Percentiles rank a stretch among this genome's conserved stretches.
These are phyloP conservation scores for Echites panduratus DNA, from an alignment of 257 asterid species.

Conservation along the genomic window DNA sequence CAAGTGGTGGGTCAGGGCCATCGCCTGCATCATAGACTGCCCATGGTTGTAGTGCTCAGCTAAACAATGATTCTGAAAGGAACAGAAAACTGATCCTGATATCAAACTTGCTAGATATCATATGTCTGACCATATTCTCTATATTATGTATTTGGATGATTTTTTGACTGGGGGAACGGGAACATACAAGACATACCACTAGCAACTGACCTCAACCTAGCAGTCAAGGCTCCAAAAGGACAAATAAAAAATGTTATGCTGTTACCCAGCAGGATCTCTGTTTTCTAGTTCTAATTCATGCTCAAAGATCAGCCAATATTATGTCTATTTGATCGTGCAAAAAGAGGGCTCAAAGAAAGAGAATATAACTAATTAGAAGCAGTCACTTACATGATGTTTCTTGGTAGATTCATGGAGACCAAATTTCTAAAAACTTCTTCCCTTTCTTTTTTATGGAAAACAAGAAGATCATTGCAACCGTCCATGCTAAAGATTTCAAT, in stretches of 20 bases:
- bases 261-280: neutral
- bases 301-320: neutral
- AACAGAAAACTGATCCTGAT: neutral
- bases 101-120: neutral
- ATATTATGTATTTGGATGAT: neutral
- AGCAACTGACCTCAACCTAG: neutral
- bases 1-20: neutral
- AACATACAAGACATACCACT: neutral
- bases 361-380: conserved; percentile 12
- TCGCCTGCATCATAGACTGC: neutral
- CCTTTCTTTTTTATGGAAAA: conserved; percentile 95
- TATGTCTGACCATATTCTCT: neutral
- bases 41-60: neutral
- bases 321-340: neutral
- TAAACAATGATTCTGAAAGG: neutral
- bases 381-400: conserved; percentile 91
- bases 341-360: neutral
- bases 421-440: conserved; percentile 89
- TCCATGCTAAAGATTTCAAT: conserved; percentile 99
- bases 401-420: conserved; percentile 96
- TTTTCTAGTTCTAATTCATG: neutral
- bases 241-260: neutral
- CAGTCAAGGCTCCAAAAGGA: neutral
- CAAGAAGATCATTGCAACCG: conserved; percentile 98
- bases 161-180: neutral